Base-by-base conservation (phyloP, 768 basidiomycete genomes). In the Auriculariales sp. region DNA sequence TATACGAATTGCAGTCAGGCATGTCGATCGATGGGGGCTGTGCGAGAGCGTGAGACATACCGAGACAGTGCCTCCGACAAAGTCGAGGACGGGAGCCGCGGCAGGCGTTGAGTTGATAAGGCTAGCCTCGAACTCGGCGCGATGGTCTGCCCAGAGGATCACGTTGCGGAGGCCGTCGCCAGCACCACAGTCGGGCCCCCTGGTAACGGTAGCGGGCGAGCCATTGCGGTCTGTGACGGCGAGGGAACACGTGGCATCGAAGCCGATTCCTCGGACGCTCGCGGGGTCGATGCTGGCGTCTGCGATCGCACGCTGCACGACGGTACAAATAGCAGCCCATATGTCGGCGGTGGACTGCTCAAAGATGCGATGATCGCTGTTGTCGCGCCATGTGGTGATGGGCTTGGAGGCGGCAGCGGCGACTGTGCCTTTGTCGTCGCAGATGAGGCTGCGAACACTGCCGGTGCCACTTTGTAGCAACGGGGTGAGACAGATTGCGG, bases 211-310 rank as follows among this genome's bases (percentile, higher is more conserved):
- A 19, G 95, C 69, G 0, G 92, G 85, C 32, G 75, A 66, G 4
- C 91, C 91, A 14, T 80, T 61, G 46, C 75, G 65, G 60, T 88
- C 80, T 1, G 81, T 71, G 19, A 97, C 93, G 0, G 93, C 91
- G 34, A 98, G 71, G 0, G 92, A 95, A 66, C 95, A 99, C 0
- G 95, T 99, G 44, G 93, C 94, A 63, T 97, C 93, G 63, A 94
- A 92, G 12, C 92, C 90, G 39, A 97, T 58, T 1, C 95, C 95
- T 58, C 84, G 88, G 51, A 99, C 80, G 3, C 70, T 64, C 2
- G 66, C 61, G 9, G 83, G 74, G 28, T 71, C 55, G 27, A 88
- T 64, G 3, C 73, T 66, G 0, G 83, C 72, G 28, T 72, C 66
- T 7, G 69, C 53, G 24, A 98, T 66, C 47, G 88, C 81, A 3